phyloP scores from a whole-genome alignment of 257 asterid genomes.

The Plantago ovata region DNA sequence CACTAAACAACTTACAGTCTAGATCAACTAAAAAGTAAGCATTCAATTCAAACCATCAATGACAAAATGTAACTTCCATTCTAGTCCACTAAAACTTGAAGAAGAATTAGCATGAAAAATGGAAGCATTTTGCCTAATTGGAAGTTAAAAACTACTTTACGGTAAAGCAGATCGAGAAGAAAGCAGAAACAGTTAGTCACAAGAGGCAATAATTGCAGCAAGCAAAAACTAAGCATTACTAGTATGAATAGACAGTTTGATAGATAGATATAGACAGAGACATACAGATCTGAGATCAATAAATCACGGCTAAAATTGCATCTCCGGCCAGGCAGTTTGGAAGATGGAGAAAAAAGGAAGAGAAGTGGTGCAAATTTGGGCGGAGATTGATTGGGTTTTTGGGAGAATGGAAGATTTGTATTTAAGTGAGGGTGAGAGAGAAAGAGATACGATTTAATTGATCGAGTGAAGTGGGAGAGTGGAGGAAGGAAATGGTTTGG shows the following conservation, averaged over 20 bases:
- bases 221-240: neutral
- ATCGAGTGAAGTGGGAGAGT: conserved; percentile 13
- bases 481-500: conserved; percentile 5
- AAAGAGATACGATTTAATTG: neutral
- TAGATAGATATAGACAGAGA: conserved; percentile 17
- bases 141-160: neutral
- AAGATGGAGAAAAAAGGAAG: conserved; percentile 6
- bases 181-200: conserved; percentile 7
- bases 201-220: too few relatives aligned
- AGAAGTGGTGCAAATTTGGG: conserved; percentile 3
- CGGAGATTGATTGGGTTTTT: neutral
- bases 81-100: neutral
- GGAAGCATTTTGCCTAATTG: too few relatives aligned
- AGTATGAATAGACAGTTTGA: neutral
- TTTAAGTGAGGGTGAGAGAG: neutral
- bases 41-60: neutral
- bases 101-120: too few relatives aligned
- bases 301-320: conserved; percentile 30
- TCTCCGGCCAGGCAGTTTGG: conserved; percentile 7
- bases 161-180: conserved; percentile 17
- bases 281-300: conserved; percentile 43
- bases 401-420: too few relatives aligned
- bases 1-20: conserved; percentile 10
- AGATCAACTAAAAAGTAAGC: conserved; percentile 21
- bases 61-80: neutral